A percentile compares a stretch with the other conserved stretches of the same genome.
phyloP scores from a whole-genome alignment of 2,329 filamentous ascomycete genomes.

The Microdochium bolleyi region DNA sequence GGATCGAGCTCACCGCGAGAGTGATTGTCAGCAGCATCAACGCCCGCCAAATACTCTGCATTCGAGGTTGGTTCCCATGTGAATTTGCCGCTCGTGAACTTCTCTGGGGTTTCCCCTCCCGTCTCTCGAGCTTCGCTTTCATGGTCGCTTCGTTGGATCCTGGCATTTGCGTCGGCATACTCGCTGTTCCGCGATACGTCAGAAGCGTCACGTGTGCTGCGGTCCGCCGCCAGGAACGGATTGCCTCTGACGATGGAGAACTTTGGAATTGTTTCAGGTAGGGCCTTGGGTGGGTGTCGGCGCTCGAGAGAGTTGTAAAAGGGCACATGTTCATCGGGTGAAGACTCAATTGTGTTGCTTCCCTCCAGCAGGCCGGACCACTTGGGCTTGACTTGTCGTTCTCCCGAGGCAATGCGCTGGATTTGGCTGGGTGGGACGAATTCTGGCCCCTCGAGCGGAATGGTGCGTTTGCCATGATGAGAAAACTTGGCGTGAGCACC shows the following conservation, averaged over 20 bases:
- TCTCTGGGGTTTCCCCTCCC: neutral
- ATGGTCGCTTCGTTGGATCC: neutral
- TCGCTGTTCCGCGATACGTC: neutral
- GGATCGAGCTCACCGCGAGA: neutral
- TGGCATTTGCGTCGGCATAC: neutral
- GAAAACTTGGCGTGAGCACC: slow-evolving; percentile 12
- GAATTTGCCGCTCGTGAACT: neutral
- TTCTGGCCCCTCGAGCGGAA: neutral
- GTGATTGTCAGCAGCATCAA: no score
- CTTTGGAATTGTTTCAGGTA: slow-evolving; percentile 1
- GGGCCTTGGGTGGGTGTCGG: neutral
- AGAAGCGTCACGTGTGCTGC: slow-evolving; percentile 3
- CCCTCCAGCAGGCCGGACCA: neutral
- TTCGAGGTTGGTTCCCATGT: no score
- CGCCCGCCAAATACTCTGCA: no score
- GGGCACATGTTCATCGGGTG: neutral
- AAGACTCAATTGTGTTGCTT: neutral
- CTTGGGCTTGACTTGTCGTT: neutral
- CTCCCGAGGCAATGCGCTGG: neutral
- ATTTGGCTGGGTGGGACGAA: neutral
- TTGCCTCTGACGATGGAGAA: slow-evolving; percentile 5
- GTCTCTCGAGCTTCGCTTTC: neutral
- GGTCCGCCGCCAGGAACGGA: slow-evolving; percentile 15
- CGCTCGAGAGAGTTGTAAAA: neutral
- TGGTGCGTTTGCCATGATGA: slow-evolving; percentile 6